Percentiles rank a stretch among this genome's conserved stretches.
Conservation (phyloP, 1,284 basidiomycete genomes). For the Amylostereum chailletii region DNA sequence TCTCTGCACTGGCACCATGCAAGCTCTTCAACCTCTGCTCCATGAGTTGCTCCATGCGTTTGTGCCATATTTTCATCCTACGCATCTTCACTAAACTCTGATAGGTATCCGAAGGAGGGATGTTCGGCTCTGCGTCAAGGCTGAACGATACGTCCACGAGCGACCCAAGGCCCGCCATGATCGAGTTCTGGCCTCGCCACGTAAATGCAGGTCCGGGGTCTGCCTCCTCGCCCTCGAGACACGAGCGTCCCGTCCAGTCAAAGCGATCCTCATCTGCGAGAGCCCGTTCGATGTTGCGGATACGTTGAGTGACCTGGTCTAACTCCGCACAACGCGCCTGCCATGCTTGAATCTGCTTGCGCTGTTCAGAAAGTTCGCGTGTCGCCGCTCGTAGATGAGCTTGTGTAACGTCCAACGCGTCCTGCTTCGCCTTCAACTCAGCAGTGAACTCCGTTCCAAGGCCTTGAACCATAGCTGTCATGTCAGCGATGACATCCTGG, state of each 20-base stretch:
- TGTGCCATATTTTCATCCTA: conserved; percentile 76
- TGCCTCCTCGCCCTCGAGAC: conserved; percentile 49
- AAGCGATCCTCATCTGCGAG: conserved; percentile 69
- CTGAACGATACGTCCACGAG: conserved; percentile 51
- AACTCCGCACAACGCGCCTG: conserved; percentile 66
- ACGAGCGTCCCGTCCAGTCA: conserved; percentile 85
- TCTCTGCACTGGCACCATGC: conserved; percentile 75
- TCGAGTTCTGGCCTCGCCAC: conserved; percentile 57
- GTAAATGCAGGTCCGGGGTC: conserved; percentile 52
- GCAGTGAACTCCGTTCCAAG: conserved; percentile 72
- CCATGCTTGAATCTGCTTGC: conserved; percentile 74
- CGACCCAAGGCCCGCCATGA: conserved; percentile 42
- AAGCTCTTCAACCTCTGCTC: conserved; percentile 60
- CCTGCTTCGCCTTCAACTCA: conserved; percentile 85
- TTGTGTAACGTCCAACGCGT: conserved; percentile 79
- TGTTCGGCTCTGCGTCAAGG: conserved; percentile 56
- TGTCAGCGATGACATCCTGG: conserved; percentile 84
- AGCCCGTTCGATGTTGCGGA: conserved; percentile 76
- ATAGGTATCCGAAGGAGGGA: conserved; percentile 52
- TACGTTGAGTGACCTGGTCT: conserved; percentile 69
- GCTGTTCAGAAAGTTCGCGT: conserved; percentile 81
- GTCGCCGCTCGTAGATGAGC: conserved; percentile 85
- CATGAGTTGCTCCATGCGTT: conserved; percentile 68
- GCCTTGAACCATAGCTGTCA: conserved; percentile 76
- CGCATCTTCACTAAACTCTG: conserved; percentile 62